Evolutionary conservation across 1,139 yeast genomes (phyloP).

Genomic region (Wickerhamomyces sp.): DNA sequence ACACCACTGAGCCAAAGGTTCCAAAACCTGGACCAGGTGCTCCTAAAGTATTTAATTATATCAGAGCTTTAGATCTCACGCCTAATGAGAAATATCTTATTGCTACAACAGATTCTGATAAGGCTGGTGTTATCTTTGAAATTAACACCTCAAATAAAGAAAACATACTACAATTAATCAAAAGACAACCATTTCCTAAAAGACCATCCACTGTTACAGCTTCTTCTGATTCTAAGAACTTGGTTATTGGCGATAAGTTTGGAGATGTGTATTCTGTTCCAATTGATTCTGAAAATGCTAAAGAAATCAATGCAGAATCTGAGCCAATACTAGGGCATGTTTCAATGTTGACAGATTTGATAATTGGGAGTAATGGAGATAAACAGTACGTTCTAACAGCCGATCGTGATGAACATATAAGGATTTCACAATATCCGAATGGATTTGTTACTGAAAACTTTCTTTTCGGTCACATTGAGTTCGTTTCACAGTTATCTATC

Average conservation of each 20-base stretch:
- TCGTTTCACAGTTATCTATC: constrained; percentile 59
- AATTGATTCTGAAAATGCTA: constrained; percentile 26
- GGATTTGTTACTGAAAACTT: constrained; percentile 74
- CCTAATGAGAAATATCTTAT: constrained; percentile 51
- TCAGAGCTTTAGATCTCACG: constrained; percentile 56
- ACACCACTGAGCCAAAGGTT: constrained; percentile 44
- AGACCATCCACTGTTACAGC: constrained; percentile 83
- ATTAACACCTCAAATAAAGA: constrained; percentile 28
- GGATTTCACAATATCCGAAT: constrained; percentile 80
- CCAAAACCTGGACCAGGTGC: constrained; percentile 68
- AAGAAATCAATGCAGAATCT: constrained; percentile 24
- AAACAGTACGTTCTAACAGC: constrained; percentile 66
- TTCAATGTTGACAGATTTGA: constrained; percentile 83
- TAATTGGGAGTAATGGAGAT: constrained; percentile 36
- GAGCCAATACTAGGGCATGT: constrained; percentile 90
- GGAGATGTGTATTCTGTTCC: constrained; percentile 82
- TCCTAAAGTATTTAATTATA: constrained; percentile 58
- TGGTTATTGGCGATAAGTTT: constrained; percentile 90
- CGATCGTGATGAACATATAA: constrained; percentile 95
- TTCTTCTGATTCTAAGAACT: constrained; percentile 42
- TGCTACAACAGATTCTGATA: constrained; percentile 79
- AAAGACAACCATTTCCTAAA: constrained; percentile 80
- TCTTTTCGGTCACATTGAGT: constrained; percentile 85
- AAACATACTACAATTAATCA: constrained; percentile 44
- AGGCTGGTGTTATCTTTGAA: constrained; percentile 65